Conservation (phyloP, 495 filamentous ascomycete species). For the Jackrogersella multiformis region DNA sequence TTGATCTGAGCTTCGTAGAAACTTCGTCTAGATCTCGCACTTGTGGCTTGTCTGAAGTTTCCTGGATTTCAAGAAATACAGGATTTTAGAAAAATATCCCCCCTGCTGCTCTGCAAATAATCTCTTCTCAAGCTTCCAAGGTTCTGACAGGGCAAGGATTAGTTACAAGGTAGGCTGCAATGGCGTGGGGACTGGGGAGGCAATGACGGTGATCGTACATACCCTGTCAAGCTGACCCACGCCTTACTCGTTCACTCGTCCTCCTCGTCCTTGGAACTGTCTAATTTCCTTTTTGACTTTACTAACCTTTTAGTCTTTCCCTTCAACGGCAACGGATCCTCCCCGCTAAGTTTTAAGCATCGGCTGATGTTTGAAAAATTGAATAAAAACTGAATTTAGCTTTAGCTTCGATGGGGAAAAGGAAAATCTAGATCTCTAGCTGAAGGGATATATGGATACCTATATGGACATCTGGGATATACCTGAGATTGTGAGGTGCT, state of each 20-base stretch:
- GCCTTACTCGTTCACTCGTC: constrained; percentile 11
- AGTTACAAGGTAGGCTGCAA: neutral
- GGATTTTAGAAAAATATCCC: constrained; percentile 28
- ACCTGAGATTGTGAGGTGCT: neutral
- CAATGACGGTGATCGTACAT: constrained; percentile 38
- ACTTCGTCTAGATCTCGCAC: constrained; percentile 2
- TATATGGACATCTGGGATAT: neutral
- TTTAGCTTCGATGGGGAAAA: neutral
- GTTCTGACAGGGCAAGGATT: constrained; percentile 24
- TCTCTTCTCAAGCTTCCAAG: constrained; percentile 42
- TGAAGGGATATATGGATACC: no score
- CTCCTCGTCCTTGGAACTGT: constrained; percentile 35
- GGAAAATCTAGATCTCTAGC: constrained; percentile 1
- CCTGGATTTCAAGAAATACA: constrained; percentile 32
- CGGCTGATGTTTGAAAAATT: constrained; percentile 8
- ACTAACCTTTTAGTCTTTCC: constrained; percentile 18
- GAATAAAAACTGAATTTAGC: no score
- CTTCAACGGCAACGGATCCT: neutral
- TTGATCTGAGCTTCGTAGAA: neutral
- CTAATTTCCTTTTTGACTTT: constrained; percentile 31
- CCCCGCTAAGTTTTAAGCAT: constrained; percentile 6
- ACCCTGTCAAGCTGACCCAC: constrained; percentile 34
- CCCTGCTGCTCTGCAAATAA: constrained; percentile 22
- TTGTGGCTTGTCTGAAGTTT: constrained; percentile 31
- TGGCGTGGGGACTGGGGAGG: constrained; percentile 15